Base-by-base conservation (phyloP, 2,329 filamentous ascomycete species). In the Exophiala dermatitidis region DNA sequence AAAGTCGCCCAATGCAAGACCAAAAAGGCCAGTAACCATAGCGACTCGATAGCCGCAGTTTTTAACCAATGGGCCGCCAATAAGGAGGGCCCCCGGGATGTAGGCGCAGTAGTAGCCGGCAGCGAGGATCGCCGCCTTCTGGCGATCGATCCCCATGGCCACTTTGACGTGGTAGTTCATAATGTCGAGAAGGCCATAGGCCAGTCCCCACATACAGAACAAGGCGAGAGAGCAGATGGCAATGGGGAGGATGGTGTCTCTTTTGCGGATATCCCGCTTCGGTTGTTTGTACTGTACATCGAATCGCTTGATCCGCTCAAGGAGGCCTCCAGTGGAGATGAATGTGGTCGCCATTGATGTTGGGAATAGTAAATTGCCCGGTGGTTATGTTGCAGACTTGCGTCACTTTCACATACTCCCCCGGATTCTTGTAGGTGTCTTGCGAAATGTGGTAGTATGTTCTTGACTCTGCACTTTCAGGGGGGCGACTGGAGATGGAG, bases 1-100 rank as follows among this genome's bases (percentile, higher is more conserved):
- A 69, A 89, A 89, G 6, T 85, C 86, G 28, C 78, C 82, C 63
- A 89, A 89, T 8, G 81, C 82, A 67, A 88, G 86, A 34, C 88
- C 75, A 52, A 70, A 75, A 4, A 89, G 74, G 34, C 86, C 88
- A 31, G 83, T 74, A 52, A 91, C 89, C 62, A 93, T 90, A 0
- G 86, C 88, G 34, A 82, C 81, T 60, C 88, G 87, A 48, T 62
- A 62, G 34, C 59, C 60, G 36, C 46, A 52, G 26, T 51, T 53
- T 43, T 58, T 57, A 31, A 62, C 57, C 28, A 62, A 34, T 2
- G 60, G 59, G 1, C 59, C 59, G 10, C 57, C 57, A 40, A 62
- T 59, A 19, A 62, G 46, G 5, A 60, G 54, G n/a, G 60, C 42
- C 6, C 59, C 59, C 10, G 54, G 51, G 33, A 61, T 52, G 52